Base-by-base conservation (phyloP, 495 filamentous ascomycete genomes). In the Cercophora newfieldiana region DNA sequence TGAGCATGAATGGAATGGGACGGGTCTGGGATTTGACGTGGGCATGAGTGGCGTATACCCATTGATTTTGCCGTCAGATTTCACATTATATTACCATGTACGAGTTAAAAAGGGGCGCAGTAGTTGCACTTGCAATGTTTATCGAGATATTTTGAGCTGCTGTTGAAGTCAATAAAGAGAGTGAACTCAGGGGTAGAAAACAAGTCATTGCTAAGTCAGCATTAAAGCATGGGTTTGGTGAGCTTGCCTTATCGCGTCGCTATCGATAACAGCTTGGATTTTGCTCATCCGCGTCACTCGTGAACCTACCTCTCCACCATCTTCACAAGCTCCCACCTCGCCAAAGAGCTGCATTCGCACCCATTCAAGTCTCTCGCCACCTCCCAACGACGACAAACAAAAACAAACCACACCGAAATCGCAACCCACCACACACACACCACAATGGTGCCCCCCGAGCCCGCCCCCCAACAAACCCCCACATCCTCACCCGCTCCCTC, bases 391-490 rank as follows among this genome's bases (percentile, higher is more conserved):
- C 37, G 10, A 44, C 37, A 44, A 44, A 44, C 18, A 8, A 44
- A 14, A 14, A 2, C 4, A 44, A 14, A 16, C 37, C 12, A 44
- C 37, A 44, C 37, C 37, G 10, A n/a, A n/a, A n/a, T 33, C 37
- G 2, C 37, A 44, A 44, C 18, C 37, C 3, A 5, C 10, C 7
- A 51, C 14, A 49, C n/a, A n/a, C n/a, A n/a, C n/a, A 66, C 61
- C 7, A 51, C 14, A 49, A 62, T 62, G 59, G 59, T 29, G 26
- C 25, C 68, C 10, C 16, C 37, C 22, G 37, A 55, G 24, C 49
- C 57, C 16, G 26, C 56, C n/a, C n/a, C n/a, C n/a, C n/a, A n/a
- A 62, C 44, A n/a, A 37, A n/a, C 56, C n/a, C 47, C 47, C 19
- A 50, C 25, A 53, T 61, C 47, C 44, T 44, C 55, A 60, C 21